Percentiles rank a stretch among this genome's conserved stretches.
phyloP scores from a whole-genome alignment of 78 protist genomes.

The Paratrimastix pyriformis region DNA sequence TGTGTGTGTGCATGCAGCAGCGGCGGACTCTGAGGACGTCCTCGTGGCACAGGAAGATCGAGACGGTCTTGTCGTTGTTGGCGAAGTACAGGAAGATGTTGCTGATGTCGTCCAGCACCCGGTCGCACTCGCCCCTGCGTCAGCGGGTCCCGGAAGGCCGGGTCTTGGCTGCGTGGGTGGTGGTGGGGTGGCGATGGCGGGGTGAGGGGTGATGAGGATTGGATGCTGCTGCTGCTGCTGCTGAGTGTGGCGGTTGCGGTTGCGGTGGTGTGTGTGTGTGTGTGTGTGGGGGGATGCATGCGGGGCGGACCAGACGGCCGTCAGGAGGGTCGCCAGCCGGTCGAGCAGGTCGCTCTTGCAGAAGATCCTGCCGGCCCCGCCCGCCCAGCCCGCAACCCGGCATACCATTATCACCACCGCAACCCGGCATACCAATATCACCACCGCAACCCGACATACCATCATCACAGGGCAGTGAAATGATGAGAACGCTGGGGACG shows the following conservation, averaged over 20 bases:
- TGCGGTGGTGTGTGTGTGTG: background rate
- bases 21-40: background rate
- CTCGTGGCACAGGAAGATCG: background rate
- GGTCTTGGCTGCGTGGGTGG: background rate
- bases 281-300: too few relatives aligned
- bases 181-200: background rate
- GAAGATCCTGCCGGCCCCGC: background rate
- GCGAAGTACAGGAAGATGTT: conserved; percentile 1
- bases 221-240: background rate
- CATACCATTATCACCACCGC: too few relatives aligned
- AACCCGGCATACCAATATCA: too few relatives aligned
- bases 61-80: conserved; percentile 15
- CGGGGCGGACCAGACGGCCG: too few relatives aligned
- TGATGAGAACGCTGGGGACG: too few relatives aligned
- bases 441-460: too few relatives aligned
- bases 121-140: background rate
- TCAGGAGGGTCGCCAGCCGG: background rate
- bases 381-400: background rate
- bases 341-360: background rate
- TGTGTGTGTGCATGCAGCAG: background rate
- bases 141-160: background rate
- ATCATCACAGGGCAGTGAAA: too few relatives aligned
- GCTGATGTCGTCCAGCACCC: background rate
- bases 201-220: background rate
- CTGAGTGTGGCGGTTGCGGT: background rate